A percentile compares a stretch with the other conserved stretches of the same genome.
Conservation (phyloP, 768 basidiomycete genomes). For the Dioszegia crocea region DNA sequence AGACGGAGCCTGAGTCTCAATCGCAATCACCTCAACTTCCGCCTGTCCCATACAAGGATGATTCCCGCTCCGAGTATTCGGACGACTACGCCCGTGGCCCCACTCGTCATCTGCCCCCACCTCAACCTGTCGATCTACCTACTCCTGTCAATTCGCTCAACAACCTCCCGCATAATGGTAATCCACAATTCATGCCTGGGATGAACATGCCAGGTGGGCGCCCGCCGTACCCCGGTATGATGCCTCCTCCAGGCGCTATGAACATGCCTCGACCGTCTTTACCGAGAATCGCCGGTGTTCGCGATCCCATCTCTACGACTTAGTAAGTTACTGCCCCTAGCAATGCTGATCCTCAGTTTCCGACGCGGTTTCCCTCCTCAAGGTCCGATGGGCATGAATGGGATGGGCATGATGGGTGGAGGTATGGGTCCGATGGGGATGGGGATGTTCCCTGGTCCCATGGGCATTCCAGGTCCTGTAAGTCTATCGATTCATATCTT, state of each 20-base stretch:
- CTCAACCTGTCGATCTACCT: constrained; percentile 42
- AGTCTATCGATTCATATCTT: constrained; percentile 6
- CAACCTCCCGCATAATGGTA: constrained; percentile 2
- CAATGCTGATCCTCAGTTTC: constrained; percentile 20
- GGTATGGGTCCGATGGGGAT: constrained; percentile 45
- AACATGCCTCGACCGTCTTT: constrained; percentile 46
- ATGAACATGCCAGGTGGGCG: constrained; percentile 10
- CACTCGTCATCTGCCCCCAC: constrained; percentile 24
- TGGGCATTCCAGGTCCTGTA: constrained; percentile 44
- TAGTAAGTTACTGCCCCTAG: constrained; percentile 25
- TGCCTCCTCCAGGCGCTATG: constrained; percentile 30
- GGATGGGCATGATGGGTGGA: no score
- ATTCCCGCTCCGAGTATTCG: constrained; percentile 12
- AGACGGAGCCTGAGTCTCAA: background rate
- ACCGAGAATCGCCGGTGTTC: constrained; percentile 44
- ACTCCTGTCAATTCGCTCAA: constrained; percentile 34
- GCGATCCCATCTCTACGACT: constrained; percentile 49
- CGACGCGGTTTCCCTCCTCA: constrained; percentile 44
- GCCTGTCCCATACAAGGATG: constrained; percentile 25
- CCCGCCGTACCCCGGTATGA: constrained; percentile 25
- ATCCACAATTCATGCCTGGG: constrained; percentile 11
- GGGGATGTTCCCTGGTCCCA: constrained; percentile 46
- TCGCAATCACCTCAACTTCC: constrained; percentile 9
- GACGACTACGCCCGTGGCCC: constrained; percentile 16
- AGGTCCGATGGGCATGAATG: constrained; percentile 40